These are phyloP conservation scores for Bathelium albidoporum DNA, from an alignment of 495 filamentous ascomycete genomes.

Conservation along the genomic window DNA sequence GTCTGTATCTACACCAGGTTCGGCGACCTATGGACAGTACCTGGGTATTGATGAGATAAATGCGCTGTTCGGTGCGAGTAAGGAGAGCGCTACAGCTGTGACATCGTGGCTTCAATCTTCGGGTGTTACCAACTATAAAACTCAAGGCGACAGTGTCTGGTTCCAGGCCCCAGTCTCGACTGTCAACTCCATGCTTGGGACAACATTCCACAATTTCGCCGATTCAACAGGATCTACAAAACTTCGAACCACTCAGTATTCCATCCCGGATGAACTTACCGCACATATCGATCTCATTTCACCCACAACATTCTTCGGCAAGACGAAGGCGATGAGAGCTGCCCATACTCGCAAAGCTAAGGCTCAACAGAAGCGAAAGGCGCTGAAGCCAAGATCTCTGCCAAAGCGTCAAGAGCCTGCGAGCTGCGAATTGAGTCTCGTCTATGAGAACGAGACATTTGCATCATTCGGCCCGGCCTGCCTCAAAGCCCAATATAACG, in stretches of 20 bases:
- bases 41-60: constrained; percentile 43
- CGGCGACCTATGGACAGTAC: constrained; percentile 46
- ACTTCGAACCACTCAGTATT: constrained; percentile 17
- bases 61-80: constrained; percentile 41
- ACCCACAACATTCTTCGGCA: constrained; percentile 26
- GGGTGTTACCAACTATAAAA: constrained; percentile 37
- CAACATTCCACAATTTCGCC: constrained; percentile 34
- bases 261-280: constrained; percentile 21
- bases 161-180: constrained; percentile 40
- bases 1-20: constrained; percentile 46
- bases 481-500: constrained; percentile 8
- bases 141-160: constrained; percentile 37
- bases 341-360: background rate
- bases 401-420: background rate
- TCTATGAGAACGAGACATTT: background rate
- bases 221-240: constrained; percentile 31
- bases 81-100: constrained; percentile 26
- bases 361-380: background rate
- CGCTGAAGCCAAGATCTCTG: background rate
- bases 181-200: constrained; percentile 41
- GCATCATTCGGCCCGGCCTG: constrained; percentile 5
- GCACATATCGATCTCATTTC: constrained; percentile 29
- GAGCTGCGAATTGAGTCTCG: background rate
- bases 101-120: constrained; percentile 41
- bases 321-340: background rate